These are phyloP conservation scores for Kurtzmaniella fragi DNA, from an alignment of 805 yeast genomes.

Conservation along the genomic window DNA sequence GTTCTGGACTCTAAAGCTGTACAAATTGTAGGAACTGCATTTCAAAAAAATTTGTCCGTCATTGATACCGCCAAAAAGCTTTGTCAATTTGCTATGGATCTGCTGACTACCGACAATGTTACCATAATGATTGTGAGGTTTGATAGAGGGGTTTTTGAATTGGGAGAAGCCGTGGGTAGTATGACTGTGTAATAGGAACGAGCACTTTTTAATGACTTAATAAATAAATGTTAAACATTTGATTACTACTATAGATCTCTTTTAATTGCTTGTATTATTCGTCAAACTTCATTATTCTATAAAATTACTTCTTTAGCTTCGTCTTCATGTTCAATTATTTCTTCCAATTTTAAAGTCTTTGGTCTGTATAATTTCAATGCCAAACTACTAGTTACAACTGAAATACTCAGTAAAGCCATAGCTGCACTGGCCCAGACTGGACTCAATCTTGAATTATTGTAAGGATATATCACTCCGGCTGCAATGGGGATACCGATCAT, in stretches of 20 bases:
- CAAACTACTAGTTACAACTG: conserved; percentile 55
- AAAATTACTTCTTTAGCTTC: conserved; percentile 8
- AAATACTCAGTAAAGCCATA: conserved; percentile 56
- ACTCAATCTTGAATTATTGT: conserved; percentile 45
- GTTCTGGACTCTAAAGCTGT: conserved; percentile 82
- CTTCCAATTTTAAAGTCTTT: conserved; percentile 13
- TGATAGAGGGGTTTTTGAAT: conserved; percentile 38
- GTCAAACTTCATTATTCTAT: neutral
- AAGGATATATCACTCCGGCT: conserved; percentile 62
- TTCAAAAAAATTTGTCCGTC: conserved; percentile 16
- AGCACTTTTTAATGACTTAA: too few species aligned
- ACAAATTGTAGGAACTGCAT: conserved; percentile 45
- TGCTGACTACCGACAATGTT: conserved; percentile 83
- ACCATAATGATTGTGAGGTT: conserved; percentile 84
- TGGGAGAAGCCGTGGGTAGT: conserved; percentile 1
- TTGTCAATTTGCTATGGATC: conserved; percentile 68
- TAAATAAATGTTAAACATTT: too few species aligned
- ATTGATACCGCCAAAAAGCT: conserved; percentile 60
- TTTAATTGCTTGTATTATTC: too few species aligned
- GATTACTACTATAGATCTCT: too few species aligned
- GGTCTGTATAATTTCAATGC: conserved; percentile 46
- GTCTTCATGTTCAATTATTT: conserved; percentile 5
- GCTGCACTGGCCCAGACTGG: conserved; percentile 70
- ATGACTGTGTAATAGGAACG: neutral
- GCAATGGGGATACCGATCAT: conserved; percentile 57